Evolutionary conservation across 768 basidiomycete species (phyloP).

Genomic region (Rhodotorula taiwanensis): DNA sequence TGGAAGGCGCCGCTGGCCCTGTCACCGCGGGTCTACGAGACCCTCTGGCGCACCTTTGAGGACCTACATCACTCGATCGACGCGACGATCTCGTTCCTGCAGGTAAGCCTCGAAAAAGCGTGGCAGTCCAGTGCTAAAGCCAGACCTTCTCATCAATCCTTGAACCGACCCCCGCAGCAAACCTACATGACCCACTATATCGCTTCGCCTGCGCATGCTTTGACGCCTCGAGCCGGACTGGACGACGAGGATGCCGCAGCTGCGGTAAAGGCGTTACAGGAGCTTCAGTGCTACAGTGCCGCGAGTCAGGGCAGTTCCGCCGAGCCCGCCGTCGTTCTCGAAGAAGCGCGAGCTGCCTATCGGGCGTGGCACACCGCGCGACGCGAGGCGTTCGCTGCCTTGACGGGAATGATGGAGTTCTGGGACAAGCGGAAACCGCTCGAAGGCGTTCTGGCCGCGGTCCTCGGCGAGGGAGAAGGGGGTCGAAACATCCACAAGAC

Average conservation of each 20-base stretch:
- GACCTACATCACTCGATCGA: constrained; percentile 38
- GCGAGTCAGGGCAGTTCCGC: no score
- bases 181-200: constrained; percentile 33
- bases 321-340: background rate
- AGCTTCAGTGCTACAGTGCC: no score
- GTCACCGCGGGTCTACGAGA: constrained; percentile 12
- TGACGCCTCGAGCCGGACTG: background rate
- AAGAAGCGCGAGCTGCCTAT: background rate
- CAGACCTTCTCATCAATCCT: background rate
- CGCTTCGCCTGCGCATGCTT: background rate
- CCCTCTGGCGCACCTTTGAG: constrained; percentile 32
- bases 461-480: constrained; percentile 2
- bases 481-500: background rate
- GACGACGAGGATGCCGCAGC: background rate
- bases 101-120: constrained; percentile 23
- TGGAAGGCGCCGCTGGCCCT: constrained; percentile 22
- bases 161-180: constrained; percentile 5
- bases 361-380: background rate
- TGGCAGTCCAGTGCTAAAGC: no score
- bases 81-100: constrained; percentile 29
- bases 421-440: constrained; percentile 26
- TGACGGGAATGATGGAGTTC: constrained; percentile 9
- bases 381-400: constrained; percentile 5
- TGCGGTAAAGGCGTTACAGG: background rate
- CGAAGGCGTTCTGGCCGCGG: background rate